phyloP scores from a whole-genome alignment of 2,329 filamentous ascomycete genomes.

The Scopulariopsis brevicaulis region DNA sequence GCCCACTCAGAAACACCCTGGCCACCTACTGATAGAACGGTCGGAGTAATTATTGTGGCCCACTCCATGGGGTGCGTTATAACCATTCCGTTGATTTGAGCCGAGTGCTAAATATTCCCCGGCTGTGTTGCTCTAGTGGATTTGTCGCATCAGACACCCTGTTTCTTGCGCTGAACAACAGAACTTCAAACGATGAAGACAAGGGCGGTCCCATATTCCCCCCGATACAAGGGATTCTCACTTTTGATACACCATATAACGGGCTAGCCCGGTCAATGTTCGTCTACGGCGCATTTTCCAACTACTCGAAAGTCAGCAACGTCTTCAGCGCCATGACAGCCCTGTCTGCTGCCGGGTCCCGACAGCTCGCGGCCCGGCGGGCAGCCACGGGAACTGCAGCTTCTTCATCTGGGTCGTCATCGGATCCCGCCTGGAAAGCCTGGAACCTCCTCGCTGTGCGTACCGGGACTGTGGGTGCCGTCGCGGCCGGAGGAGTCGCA shows the following conservation, averaged over 20 bases:
- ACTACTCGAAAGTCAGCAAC: slow-evolving; percentile 43
- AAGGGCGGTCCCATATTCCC: slow-evolving; percentile 53
- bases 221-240: slow-evolving; percentile 66
- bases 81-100: neutral
- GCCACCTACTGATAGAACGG: slow-evolving; percentile 69
- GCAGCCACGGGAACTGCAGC: neutral
- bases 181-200: slow-evolving; percentile 16
- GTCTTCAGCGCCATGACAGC: slow-evolving; percentile 48
- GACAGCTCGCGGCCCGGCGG: slow-evolving; percentile 25
- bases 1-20: slow-evolving; percentile 58
- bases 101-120: neutral
- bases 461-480: slow-evolving; percentile 71
- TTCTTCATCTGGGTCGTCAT: slow-evolving; percentile 6
- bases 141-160: neutral
- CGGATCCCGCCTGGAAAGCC: slow-evolving; percentile 33
- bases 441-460: slow-evolving; percentile 62
- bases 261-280: slow-evolving; percentile 50
- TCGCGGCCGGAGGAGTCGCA: slow-evolving; percentile 69
- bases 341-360: slow-evolving; percentile 33
- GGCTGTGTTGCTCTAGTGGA: neutral
- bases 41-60: slow-evolving; percentile 68
- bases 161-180: neutral
- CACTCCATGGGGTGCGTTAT: slow-evolving; percentile 61
- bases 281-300: slow-evolving; percentile 47
- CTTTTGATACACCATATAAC: slow-evolving; percentile 79